Evolutionary conservation across 1,284 basidiomycete genomes (phyloP).

Genomic region (Coniferiporia sulphurascens): DNA sequence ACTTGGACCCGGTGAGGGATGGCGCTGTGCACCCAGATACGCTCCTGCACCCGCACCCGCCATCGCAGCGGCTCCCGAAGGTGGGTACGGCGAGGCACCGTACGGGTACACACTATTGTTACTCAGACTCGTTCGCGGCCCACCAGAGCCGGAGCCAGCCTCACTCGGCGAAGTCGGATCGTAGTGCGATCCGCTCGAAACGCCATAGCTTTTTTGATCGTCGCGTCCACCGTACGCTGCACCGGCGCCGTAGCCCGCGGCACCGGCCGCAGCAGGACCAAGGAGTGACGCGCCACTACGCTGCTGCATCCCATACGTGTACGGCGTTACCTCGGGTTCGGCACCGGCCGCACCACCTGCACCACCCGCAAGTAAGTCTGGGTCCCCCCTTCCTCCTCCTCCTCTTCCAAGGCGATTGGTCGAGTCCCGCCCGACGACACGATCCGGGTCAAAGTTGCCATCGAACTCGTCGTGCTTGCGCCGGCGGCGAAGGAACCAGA

Average conservation of each 20-base stretch:
- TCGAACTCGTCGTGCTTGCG: conserved; percentile 37
- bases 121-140: conserved; percentile 3
- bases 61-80: background rate
- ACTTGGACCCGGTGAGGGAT: conserved; percentile 4
- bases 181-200: conserved; percentile 4
- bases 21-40: background rate
- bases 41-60: background rate
- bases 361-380: conserved; percentile 8
- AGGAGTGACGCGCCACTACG: conserved; percentile 4
- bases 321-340: conserved; percentile 16
- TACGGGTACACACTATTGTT: conserved; percentile 10
- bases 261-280: conserved; percentile 4
- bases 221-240: conserved; percentile 5
- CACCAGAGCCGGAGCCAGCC: conserved; percentile 7
- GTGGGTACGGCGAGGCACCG: conserved; percentile 12
- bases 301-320: conserved; percentile 12
- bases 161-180: conserved; percentile 9
- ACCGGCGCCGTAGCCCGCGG: conserved; percentile 9
- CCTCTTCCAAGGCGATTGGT: conserved; percentile 3
- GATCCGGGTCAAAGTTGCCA: conserved; percentile 48
- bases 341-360: background rate
- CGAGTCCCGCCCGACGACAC: conserved; percentile 28
- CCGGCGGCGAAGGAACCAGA: conserved; percentile 20
- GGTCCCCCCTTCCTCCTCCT: background rate
- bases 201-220: conserved; percentile 3